Conservation (phyloP, 2,329 filamentous ascomycete genomes). For the Didymella glomerata region DNA sequence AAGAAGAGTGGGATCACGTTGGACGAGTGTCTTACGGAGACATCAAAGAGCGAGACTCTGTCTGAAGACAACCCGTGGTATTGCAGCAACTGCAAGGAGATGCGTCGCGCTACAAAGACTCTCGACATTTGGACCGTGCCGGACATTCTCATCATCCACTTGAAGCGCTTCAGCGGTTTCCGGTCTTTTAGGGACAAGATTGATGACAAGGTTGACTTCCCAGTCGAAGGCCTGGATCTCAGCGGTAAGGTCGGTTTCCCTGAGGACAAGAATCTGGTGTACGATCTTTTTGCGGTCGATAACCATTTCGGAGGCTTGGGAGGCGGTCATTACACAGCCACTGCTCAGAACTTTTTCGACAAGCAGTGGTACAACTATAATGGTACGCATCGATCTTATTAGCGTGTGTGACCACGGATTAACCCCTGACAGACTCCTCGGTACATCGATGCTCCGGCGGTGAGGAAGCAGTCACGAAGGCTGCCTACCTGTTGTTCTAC, state of each 20-base stretch:
- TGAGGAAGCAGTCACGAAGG: conserved; percentile 70
- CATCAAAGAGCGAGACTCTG: conserved; percentile 90
- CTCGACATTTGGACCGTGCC: conserved; percentile 97
- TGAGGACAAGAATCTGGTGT: conserved; percentile 82
- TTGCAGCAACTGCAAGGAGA: conserved; percentile 93
- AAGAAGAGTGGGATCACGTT: conserved; percentile 80
- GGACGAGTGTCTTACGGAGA: conserved; percentile 92
- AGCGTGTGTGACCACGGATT: conserved; percentile 42
- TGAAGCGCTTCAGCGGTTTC: conserved; percentile 92
- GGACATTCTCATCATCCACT: conserved; percentile 91
- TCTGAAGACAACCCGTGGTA: conserved; percentile 98
- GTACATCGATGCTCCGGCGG: conserved; percentile 68
- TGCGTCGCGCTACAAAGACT: conserved; percentile 91
- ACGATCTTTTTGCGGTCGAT: conserved; percentile 94
- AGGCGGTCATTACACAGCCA: conserved; percentile 95
- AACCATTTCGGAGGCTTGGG: conserved; percentile 94
- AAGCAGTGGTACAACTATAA: conserved; percentile 96
- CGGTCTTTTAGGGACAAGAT: conserved; percentile 88
- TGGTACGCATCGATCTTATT: conserved; percentile 62
- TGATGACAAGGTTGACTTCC: conserved; percentile 90
- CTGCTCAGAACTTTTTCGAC: conserved; percentile 90
- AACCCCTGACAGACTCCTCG: conserved; percentile 71
- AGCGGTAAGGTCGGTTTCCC: conserved; percentile 79
- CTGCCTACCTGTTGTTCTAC: conserved; percentile 95
- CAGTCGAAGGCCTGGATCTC: conserved; percentile 85